These are phyloP conservation scores for Plantago elongata DNA, from an alignment of 257 asterid genomes.

Conservation along the genomic window DNA sequence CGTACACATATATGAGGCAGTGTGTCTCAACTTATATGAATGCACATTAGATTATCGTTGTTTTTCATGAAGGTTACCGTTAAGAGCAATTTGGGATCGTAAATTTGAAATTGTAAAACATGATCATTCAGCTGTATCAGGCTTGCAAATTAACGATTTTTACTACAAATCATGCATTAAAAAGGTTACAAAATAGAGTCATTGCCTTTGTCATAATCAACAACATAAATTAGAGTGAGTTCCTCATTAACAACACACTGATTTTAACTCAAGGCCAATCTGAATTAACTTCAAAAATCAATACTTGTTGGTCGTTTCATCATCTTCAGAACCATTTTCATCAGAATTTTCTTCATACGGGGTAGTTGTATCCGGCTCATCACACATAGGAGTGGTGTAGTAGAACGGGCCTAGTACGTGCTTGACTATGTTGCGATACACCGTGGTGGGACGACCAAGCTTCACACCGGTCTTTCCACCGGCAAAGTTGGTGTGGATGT, in stretches of 20 bases:
- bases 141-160: too few species aligned
- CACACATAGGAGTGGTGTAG: conserved; percentile 90
- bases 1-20: too few species aligned
- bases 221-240: neutral
- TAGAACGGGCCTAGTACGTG: conserved; percentile 61
- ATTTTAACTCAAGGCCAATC: neutral
- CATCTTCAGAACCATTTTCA: neutral
- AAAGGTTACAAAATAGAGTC: too few species aligned
- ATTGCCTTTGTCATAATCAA: too few species aligned
- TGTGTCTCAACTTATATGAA: too few species aligned
- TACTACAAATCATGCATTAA: too few species aligned
- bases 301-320: conserved; percentile 30
- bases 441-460: conserved; percentile 54
- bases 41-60: too few species aligned
- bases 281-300: neutral
- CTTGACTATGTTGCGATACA: conserved; percentile 59
- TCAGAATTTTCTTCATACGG: conserved; percentile 21
- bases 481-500: conserved; percentile 65
- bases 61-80: too few species aligned
- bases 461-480: conserved; percentile 73
- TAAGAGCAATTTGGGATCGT: too few species aligned
- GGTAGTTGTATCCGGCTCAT: conserved; percentile 53
- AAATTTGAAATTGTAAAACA: neutral
- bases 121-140: neutral
- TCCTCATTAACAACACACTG: neutral